Base-by-base conservation (phyloP, 164 flowering plant species). In the Stephania japonica region DNA sequence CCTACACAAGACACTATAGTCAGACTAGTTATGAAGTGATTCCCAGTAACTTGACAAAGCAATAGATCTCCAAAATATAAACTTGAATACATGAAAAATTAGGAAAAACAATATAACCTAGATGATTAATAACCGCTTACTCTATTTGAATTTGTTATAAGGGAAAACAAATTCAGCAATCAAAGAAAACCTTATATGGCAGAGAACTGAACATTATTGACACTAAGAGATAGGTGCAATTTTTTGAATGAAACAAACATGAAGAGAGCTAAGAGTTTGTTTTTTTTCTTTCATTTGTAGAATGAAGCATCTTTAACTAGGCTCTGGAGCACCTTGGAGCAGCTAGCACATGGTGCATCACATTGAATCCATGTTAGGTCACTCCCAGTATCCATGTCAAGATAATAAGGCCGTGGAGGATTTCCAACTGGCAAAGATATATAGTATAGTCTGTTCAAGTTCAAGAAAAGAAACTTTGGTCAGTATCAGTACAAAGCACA, bases 311-410 rank as follows among this genome's bases (percentile, higher is more conserved):
- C 70, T 73, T 67, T 78, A 65, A 0, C 38, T 2, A 69, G 21
- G 68, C 18, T 3, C 56, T 62, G 9, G 32, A n/a, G 49, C 73
- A 81, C 83, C 83, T 78, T 76, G 41, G 83, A 79, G 41, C 83
- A 92, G 68, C 92, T 86, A 63, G 75, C 79, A 80, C 96, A 92
- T 63, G 98, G 98, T 70, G 98, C 98, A 84, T 91, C 90, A 79
- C 98, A 92, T 43, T 92, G 96, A 72, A 91, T 75, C 98, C 98
- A 92, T 41, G 91, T 89, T 69, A 92, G 82, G 84, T 87, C 96
- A 83, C 96, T 92, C 66, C 96, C 98, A 62, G 98, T 91, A 77
- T 92, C 98, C 69, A 91, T 71, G 71, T 91, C 98, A 65, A 92
- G 88, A 84, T 77, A 87, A 76, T 86, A 91, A 61, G 88, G 87